These are phyloP conservation scores for Komagataella mondaviorum DNA, from an alignment of 805 yeast genomes.

Conservation along the genomic window DNA sequence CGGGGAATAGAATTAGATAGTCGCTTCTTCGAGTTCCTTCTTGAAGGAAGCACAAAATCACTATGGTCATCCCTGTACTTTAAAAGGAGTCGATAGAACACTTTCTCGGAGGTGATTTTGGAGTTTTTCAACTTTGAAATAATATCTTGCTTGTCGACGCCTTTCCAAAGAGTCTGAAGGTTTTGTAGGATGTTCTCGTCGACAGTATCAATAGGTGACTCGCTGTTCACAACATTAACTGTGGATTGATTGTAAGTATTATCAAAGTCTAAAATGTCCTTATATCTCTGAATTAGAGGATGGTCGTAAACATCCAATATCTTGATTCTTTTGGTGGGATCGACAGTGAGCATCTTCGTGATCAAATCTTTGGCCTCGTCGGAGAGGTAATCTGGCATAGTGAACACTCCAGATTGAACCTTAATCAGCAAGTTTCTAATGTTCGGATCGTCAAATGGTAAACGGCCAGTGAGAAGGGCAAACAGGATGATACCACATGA, in stretches of 20 bases:
- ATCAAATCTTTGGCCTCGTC: conserved; percentile 82
- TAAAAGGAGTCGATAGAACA: conserved; percentile 20
- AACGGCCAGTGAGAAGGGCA: conserved; percentile 86
- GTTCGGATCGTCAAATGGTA: conserved; percentile 95
- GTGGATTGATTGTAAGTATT: conserved; percentile 21
- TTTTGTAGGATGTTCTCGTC: conserved; percentile 39
- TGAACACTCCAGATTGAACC: conserved; percentile 82
- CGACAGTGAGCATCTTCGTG: conserved; percentile 64
- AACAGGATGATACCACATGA: conserved; percentile 93
- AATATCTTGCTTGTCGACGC: conserved; percentile 24
- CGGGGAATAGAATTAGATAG: conserved; percentile 8
- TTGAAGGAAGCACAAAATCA: conserved; percentile 2
- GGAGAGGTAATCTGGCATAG: conserved; percentile 71
- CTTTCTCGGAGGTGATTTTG: conserved; percentile 18
- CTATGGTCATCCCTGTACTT: conserved; percentile 18
- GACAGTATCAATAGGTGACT: conserved; percentile 14
- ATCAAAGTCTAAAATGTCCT: conserved; percentile 28
- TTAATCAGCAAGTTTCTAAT: conserved; percentile 76
- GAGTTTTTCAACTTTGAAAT: conserved; percentile 12
- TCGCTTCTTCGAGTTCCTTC: neutral
- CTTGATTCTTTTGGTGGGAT: conserved; percentile 69
- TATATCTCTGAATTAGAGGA: conserved; percentile 71
- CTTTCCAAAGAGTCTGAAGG: conserved; percentile 45
- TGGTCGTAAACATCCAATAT: conserved; percentile 68
- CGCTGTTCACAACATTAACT: conserved; percentile 7